Conservation (phyloP, 2,329 filamentous ascomycete genomes). For the Conoideocrella luteorostrata region DNA sequence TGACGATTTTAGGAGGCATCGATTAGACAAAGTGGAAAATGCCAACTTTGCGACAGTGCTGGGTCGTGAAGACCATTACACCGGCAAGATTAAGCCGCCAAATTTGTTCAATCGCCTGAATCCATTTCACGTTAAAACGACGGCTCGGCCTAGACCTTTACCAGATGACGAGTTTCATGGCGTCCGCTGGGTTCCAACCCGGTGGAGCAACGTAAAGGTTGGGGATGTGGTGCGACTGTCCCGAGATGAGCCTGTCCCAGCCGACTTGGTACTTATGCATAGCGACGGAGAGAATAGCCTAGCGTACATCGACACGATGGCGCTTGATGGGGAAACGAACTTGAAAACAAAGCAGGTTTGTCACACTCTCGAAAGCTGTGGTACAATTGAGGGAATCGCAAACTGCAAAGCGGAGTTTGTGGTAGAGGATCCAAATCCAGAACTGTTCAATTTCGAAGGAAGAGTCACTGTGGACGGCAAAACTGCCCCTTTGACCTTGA, state of each 20-base stretch:
- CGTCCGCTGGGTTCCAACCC: slow-evolving; percentile 43
- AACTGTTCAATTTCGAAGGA: slow-evolving; percentile 72
- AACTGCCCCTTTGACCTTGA: slow-evolving; percentile 65
- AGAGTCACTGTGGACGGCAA: slow-evolving; percentile 53
- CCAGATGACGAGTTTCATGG: slow-evolving; percentile 56
- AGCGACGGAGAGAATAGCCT: slow-evolving; percentile 70
- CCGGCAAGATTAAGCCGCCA: slow-evolving; percentile 18
- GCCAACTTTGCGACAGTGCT: slow-evolving; percentile 42
- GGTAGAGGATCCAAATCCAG: slow-evolving; percentile 69
- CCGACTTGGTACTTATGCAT: slow-evolving; percentile 74
- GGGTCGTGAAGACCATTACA: slow-evolving; percentile 28
- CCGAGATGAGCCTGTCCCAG: slow-evolving; percentile 74
- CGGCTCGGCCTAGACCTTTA: slow-evolving; percentile 19
- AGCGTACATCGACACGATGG: slow-evolving; percentile 82
- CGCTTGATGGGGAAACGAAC: slow-evolving; percentile 75
- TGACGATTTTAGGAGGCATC: slow-evolving; percentile 74
- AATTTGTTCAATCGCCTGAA: slow-evolving; percentile 22
- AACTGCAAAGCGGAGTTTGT: slow-evolving; percentile 56
- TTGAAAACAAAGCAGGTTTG: slow-evolving; percentile 69
- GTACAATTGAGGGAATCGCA: slow-evolving; percentile 46
- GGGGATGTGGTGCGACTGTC: slow-evolving; percentile 43
- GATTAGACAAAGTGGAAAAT: slow-evolving; percentile 78
- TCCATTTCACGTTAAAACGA: slow-evolving; percentile 25
- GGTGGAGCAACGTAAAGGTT: slow-evolving; percentile 42
- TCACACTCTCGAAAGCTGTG: slow-evolving; percentile 52